Conservation (phyloP, 495 filamentous ascomycete species). For the Hypoxylon fragiforme region DNA sequence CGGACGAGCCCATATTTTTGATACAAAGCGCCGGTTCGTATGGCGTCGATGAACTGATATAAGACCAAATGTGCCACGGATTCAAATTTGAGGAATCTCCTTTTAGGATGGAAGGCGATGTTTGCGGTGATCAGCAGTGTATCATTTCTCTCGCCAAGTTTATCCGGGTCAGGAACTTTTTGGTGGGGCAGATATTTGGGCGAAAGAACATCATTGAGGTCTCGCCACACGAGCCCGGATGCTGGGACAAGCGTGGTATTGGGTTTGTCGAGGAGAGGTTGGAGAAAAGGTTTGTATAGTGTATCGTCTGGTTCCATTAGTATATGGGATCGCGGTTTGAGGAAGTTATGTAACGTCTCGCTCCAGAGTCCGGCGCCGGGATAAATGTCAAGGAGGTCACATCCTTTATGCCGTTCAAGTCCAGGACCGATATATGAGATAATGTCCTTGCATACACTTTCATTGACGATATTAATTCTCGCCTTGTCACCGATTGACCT, state of each 20-base stretch:
- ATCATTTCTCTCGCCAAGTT: constrained; percentile 55
- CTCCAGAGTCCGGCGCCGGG: constrained; percentile 79
- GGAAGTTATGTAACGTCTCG: constrained; percentile 66
- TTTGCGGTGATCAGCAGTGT: constrained; percentile 70
- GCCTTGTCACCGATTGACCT: constrained; percentile 21
- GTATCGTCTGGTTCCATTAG: constrained; percentile 68
- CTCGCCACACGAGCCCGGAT: constrained; percentile 52
- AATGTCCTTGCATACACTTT: constrained; percentile 59
- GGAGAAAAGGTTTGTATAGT: constrained; percentile 60
- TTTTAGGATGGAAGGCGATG: constrained; percentile 48
- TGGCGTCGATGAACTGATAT: constrained; percentile 51
- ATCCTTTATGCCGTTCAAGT: constrained; percentile 63
- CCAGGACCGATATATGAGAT: constrained; percentile 46
- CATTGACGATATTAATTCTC: constrained; percentile 60
- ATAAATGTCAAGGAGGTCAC: constrained; percentile 84
- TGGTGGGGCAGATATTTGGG: constrained; percentile 57
- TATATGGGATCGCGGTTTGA: constrained; percentile 79
- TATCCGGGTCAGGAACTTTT: constrained; percentile 31
- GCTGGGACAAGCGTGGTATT: constrained; percentile 57
- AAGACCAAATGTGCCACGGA: constrained; percentile 49
- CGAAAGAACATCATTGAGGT: constrained; percentile 52
- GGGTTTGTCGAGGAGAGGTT: constrained; percentile 60
- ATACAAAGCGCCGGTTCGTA: constrained; percentile 49
- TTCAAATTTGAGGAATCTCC: constrained; percentile 37
- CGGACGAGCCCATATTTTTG: constrained; percentile 70